Percentiles rank a stretch among this genome's conserved stretches.
Evolutionary conservation across 202 grass and related monocot genomes (phyloP).

Genomic region (Panicum virgatum): DNA sequence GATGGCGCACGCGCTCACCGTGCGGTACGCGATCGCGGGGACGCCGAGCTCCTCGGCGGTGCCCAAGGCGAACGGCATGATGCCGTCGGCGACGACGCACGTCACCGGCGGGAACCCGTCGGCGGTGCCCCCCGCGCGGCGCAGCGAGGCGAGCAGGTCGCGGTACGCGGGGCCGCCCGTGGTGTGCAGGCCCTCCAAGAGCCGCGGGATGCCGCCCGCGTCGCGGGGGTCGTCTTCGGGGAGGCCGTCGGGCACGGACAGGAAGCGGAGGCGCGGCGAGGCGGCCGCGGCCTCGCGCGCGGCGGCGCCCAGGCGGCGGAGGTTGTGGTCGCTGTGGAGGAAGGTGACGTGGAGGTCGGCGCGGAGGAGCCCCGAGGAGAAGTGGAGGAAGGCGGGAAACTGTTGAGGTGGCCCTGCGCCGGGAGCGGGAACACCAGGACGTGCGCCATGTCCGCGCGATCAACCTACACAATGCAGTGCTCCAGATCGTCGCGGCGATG

Average conservation of each 20-base stretch:
- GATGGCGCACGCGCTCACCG: conserved; percentile 46
- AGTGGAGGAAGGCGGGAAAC: conserved; percentile 57
- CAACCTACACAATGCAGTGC: neutral
- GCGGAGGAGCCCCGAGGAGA: conserved; percentile 37
- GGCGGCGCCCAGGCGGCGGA: conserved; percentile 25
- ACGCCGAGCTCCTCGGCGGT: conserved; percentile 58
- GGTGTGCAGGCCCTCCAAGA: conserved; percentile 14
- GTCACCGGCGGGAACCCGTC: conserved; percentile 50
- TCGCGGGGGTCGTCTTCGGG: conserved; percentile 48
- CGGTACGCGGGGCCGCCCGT: conserved; percentile 22
- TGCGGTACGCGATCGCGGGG: conserved; percentile 61
- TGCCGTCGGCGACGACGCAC: conserved; percentile 49
- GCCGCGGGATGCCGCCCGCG: neutral
- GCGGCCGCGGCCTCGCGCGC: neutral
- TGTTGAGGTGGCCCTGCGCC: conserved; percentile 54
- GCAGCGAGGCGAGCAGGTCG: conserved; percentile 27
- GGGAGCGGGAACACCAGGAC: conserved; percentile 58
- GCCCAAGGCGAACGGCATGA: conserved; percentile 25
- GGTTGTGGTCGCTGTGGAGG: conserved; percentile 61
- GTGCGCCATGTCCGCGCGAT: conserved; percentile 8
- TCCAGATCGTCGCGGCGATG: neutral
- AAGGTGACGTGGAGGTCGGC: conserved; percentile 56
- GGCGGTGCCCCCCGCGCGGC: neutral
- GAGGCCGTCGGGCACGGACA: conserved; percentile 59
- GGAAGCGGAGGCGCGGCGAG: conserved; percentile 50